phyloP scores from a whole-genome alignment of 2,329 filamentous ascomycete species.

The Myotisia sp. region DNA sequence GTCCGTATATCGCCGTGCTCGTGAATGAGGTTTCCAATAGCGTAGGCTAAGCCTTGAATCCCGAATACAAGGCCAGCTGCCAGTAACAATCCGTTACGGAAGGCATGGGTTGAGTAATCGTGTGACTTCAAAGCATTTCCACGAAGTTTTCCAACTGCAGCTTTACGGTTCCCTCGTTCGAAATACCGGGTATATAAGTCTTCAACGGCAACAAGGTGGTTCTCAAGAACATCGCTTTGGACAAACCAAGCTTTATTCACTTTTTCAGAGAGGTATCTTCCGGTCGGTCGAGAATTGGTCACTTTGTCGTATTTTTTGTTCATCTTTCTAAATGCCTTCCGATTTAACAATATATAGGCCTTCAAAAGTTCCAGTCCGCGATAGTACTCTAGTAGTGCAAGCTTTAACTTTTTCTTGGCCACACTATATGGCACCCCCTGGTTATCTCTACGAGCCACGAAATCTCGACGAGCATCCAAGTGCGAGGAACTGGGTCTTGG shows the following conservation, averaged over 20 bases:
- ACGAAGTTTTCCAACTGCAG: constrained; percentile 75
- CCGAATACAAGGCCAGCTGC: constrained; percentile 53
- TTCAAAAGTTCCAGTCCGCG: constrained; percentile 82
- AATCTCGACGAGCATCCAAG: constrained; percentile 35
- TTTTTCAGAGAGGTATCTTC: constrained; percentile 78
- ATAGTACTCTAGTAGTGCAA: constrained; percentile 86
- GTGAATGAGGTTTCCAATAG: constrained; percentile 36
- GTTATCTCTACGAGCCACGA: constrained; percentile 32
- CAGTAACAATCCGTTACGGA: constrained; percentile 51
- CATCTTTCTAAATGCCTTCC: constrained; percentile 89
- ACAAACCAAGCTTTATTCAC: constrained; percentile 88
- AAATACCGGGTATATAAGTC: constrained; percentile 93
- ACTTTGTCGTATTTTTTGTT: constrained; percentile 98
- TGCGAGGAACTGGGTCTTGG: constrained; percentile 18
- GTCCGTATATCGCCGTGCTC: constrained; percentile 37
- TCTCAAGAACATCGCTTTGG: constrained; percentile 69
- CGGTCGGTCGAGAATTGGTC: constrained; percentile 59
- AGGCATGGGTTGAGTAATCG: constrained; percentile 45
- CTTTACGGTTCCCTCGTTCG: constrained; percentile 81
- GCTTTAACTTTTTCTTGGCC: constrained; percentile 82
- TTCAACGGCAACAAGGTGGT: constrained; percentile 65
- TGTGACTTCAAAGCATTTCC: constrained; percentile 48
- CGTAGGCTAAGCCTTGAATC: constrained; percentile 52
- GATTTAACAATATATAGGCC: constrained; percentile 76
- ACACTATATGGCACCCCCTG: constrained; percentile 66